Percentiles rank a stretch among this genome's conserved stretches.
phyloP scores from a whole-genome alignment of 169 alveolate genomes.

The Babesia ovata region DNA sequence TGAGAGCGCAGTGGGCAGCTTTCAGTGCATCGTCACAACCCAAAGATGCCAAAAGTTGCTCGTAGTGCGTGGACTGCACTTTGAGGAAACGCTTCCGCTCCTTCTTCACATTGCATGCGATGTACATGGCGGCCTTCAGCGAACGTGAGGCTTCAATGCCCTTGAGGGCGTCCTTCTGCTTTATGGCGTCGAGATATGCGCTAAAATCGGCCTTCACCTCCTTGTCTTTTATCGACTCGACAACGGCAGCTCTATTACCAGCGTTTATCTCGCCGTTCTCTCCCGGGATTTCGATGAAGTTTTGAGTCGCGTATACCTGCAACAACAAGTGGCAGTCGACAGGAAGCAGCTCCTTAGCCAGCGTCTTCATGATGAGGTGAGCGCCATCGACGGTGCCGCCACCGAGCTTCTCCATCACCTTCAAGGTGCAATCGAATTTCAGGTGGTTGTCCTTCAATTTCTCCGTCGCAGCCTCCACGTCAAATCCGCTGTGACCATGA shows the following conservation, averaged over 20 bases:
- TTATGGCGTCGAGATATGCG: slow-evolving; percentile 27
- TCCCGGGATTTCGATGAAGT: slow-evolving; percentile 16
- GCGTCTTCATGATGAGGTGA: slow-evolving; percentile 30
- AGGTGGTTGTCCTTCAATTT: slow-evolving; percentile 12
- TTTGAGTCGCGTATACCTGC: slow-evolving; percentile 20
- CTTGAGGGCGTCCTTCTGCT: slow-evolving; percentile 38
- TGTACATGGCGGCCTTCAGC: slow-evolving; percentile 56
- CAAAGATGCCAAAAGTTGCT: slow-evolving; percentile 41
- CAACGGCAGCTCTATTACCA: slow-evolving; percentile 31
- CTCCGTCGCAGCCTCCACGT: slow-evolving; percentile 10
- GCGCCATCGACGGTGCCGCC: slow-evolving; percentile 17
- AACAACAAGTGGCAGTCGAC: slow-evolving; percentile 28
- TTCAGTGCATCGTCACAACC: slow-evolving; percentile 22
- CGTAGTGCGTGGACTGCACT: slow-evolving; percentile 24
- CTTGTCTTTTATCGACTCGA: slow-evolving; percentile 56
- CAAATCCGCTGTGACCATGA: neutral
- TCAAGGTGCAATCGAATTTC: slow-evolving; percentile 24
- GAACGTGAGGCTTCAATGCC: slow-evolving; percentile 29
- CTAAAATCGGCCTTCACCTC: slow-evolving; percentile 46
- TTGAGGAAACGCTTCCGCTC: slow-evolving; percentile 45
- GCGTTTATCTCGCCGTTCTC: slow-evolving; percentile 23
- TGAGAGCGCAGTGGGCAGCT: slow-evolving; percentile 37
- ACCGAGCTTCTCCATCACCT: slow-evolving; percentile 18
- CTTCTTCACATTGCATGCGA: slow-evolving; percentile 53
- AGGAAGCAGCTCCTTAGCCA: slow-evolving; percentile 34